Conservation (phyloP, 129 eudicot species). For the Artemisia tridentata region DNA sequence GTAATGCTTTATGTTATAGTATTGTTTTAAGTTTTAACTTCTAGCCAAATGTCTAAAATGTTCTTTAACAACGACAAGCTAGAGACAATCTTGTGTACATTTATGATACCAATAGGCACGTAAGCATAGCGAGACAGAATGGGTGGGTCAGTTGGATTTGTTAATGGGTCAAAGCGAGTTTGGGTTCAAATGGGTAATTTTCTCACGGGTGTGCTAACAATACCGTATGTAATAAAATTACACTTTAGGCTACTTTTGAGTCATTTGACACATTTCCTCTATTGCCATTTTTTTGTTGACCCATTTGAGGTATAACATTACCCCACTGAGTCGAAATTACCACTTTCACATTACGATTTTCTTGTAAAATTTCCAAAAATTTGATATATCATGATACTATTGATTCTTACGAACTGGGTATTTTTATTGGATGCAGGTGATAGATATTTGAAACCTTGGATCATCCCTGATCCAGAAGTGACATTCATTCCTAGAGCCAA, state of each 20-base stretch:
- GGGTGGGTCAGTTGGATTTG: neutral
- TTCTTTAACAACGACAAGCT: neutral
- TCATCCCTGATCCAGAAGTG: slow-evolving; percentile 86
- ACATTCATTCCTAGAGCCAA: slow-evolving; percentile 65
- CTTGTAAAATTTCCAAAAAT: neutral
- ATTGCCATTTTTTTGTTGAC: neutral
- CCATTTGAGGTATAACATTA: neutral
- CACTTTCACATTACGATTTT: neutral
- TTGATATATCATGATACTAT: neutral
- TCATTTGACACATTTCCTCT: neutral
- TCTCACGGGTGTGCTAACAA: too few species aligned
- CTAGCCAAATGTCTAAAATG: neutral
- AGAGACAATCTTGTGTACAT: neutral
- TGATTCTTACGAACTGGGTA: slow-evolving; percentile 6
- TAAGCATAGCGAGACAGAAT: neutral
- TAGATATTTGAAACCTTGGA: slow-evolving; percentile 79
- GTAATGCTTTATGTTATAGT: neutral
- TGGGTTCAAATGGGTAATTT: neutral
- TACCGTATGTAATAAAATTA: neutral
- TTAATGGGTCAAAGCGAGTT: slow-evolving; percentile 12
- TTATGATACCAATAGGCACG: slow-evolving; percentile 5
- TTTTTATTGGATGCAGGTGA: slow-evolving; percentile 50
- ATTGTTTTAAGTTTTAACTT: slow-evolving; percentile 9
- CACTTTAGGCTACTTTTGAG: neutral
- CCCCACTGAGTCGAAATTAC: neutral